phyloP scores from a whole-genome alignment of 2,329 filamentous ascomycete genomes.

The Colletotrichum tropicale region DNA sequence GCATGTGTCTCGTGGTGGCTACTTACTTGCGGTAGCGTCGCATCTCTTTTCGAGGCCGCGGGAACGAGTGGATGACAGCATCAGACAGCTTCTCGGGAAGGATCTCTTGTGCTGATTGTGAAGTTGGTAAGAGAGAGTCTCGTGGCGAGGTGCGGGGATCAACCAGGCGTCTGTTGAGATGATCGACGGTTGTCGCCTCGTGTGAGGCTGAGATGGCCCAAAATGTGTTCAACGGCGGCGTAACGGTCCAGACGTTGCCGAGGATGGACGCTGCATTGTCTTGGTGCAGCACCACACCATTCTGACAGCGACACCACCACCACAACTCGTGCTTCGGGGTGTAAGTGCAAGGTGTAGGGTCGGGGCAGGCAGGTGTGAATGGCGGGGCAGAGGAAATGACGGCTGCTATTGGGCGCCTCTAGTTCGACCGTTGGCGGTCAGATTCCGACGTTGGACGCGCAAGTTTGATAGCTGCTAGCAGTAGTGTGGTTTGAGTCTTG shows the following conservation, averaged over 20 bases:
- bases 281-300: not conserved
- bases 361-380: not conserved
- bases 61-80: not conserved
- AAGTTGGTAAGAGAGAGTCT: not conserved
- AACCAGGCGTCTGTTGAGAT: constrained; percentile 10
- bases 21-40: not conserved
- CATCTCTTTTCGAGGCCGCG: not conserved
- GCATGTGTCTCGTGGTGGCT: not conserved
- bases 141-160: constrained; percentile 10
- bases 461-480: not conserved
- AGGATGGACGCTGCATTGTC: not conserved
- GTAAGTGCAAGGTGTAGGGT: not conserved
- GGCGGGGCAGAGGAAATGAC: not conserved
- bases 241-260: not conserved
- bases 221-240: not conserved
- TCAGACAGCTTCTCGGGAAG: not conserved
- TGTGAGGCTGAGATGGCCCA: constrained; percentile 17
- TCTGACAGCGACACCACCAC: not conserved
- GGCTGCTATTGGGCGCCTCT: not conserved
- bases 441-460: not conserved
- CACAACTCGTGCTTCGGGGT: not conserved
- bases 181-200: constrained; percentile 12
- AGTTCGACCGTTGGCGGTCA: not conserved
- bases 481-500: not conserved
- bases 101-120: not conserved